phyloP scores from a whole-genome alignment of 352 stramenopile genomes.

The Phytophthora rubi region DNA sequence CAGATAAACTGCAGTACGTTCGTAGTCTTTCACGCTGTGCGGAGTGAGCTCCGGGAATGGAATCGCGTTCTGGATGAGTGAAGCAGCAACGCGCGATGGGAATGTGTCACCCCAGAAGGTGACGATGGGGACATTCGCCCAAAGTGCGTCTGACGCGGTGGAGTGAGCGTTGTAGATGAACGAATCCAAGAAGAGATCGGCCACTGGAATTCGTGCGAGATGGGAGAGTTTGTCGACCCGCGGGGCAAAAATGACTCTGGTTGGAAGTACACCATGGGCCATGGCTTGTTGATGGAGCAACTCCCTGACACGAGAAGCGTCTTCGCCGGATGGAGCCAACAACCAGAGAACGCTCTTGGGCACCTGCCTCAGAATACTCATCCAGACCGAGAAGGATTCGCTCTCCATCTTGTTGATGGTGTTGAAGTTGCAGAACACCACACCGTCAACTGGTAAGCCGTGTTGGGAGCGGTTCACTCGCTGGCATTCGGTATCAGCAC shows the following conservation, averaged over 20 bases:
- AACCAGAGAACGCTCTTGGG: slow-evolving; percentile 90
- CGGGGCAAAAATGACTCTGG: slow-evolving; percentile 76
- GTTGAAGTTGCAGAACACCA: slow-evolving; percentile 94
- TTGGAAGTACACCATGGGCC: slow-evolving; percentile 61
- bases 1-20: slow-evolving; percentile 64
- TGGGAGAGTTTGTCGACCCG: slow-evolving; percentile 73
- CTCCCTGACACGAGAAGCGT: slow-evolving; percentile 25
- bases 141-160: slow-evolving; percentile 92
- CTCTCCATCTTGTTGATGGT: slow-evolving; percentile 95
- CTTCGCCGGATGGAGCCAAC: slow-evolving; percentile 44
- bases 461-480: slow-evolving; percentile 29
- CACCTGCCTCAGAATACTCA: slow-evolving; percentile 87
- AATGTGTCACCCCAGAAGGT: slow-evolving; percentile 84
- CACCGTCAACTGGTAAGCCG: slow-evolving; percentile 32
- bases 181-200: slow-evolving; percentile 96
- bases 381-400: slow-evolving; percentile 87
- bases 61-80: slow-evolving; percentile 56
- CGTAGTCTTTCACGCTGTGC: slow-evolving; percentile 74
- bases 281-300: slow-evolving; percentile 62
- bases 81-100: slow-evolving; percentile 70
- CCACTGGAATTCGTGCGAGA: slow-evolving; percentile 74
- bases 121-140: slow-evolving; percentile 89
- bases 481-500: slow-evolving; percentile 21
- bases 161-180: slow-evolving; percentile 97
- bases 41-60: slow-evolving; percentile 41